Evolutionary conservation across 2,329 filamentous ascomycete genomes (phyloP), one percentile per base, ranked within the genome.

Genomic region (Sporothrix inflata): DNA sequence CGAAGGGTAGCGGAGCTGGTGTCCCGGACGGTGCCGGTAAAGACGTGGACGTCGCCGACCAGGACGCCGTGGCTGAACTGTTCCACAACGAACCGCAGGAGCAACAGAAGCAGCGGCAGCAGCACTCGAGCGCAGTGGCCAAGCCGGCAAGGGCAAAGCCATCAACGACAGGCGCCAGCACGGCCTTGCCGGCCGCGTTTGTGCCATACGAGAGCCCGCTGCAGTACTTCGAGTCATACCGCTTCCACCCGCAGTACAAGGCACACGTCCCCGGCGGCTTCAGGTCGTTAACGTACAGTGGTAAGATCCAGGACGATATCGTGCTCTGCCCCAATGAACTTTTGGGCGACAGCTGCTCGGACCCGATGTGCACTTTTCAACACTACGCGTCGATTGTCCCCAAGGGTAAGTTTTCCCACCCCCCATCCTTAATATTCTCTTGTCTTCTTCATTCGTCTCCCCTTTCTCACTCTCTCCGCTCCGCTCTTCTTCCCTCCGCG

Each of bases 261-360:
- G 81, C 91, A 67, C 84, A 88, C 72, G 90, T 97, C 72, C 80
- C 88, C 71, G 91, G 91, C 74, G 95, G 95, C 57, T 91, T 94
- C 79, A 91, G 92, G 79, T 98, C 96, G 75, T 86, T 97, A 84
- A 98, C 94, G 57, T 98, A 95, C 83, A 98, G 93, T 83, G 93
- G 97, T 82, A 91, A 90, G 76, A 97, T 99, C 81, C 90, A 98
- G 79, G 86, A 90, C 30, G 85, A 89, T 74, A 90, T 88, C 76
- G 87, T 88, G 74, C 79, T 98, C 66, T 99, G 96, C 81, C 91
- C 89, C 49, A 91, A 89, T 77, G 93, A 97, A 81, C 83, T 92
- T 74, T 85, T 86, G 65, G 90, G 90, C 69, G 89, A 89, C 74
- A 84, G 85, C 76, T 98, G 96, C 75, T 81, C 86, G 76, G 92